Evolutionary conservation across 805 yeast species (phyloP).

Genomic region (Candida parachauliodes): DNA sequence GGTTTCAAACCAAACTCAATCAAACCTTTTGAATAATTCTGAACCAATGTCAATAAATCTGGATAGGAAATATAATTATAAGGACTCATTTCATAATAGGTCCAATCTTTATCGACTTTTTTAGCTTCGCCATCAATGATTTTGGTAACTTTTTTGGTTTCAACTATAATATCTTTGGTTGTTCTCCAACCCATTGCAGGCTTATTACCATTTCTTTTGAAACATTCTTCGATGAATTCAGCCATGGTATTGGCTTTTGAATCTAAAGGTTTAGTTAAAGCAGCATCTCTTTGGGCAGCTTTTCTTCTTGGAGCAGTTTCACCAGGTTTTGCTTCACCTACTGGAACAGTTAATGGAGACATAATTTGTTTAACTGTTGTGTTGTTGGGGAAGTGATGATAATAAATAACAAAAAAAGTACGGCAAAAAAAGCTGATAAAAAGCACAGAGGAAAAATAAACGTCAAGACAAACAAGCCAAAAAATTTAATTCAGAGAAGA

Average conservation of each 20-base stretch:
- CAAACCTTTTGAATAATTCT: conserved; percentile 70
- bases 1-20: conserved; percentile 69
- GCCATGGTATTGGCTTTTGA: conserved; percentile 64
- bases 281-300: conserved; percentile 45
- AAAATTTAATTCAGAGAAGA: too few species aligned
- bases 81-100: conserved; percentile 71
- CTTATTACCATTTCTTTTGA: conserved; percentile 49
- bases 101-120: conserved; percentile 82
- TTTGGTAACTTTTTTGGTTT: conserved; percentile 70
- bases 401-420: too few species aligned
- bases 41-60: conserved; percentile 49
- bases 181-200: conserved; percentile 78
- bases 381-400: too few species aligned
- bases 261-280: conserved; percentile 59
- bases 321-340: conserved; percentile 68
- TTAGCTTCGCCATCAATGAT: conserved; percentile 70
- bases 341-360: conserved; percentile 47
- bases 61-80: conserved; percentile 65
- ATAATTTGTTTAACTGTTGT: too few species aligned
- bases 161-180: conserved; percentile 67
- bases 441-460: too few species aligned
- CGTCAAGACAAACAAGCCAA: too few species aligned
- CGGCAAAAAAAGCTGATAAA: too few species aligned
- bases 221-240: conserved; percentile 64
- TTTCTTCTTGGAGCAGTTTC: conserved; percentile 84